phyloP scores from a whole-genome alignment of 2,329 filamentous ascomycete genomes.

The Penicillium expansum region DNA sequence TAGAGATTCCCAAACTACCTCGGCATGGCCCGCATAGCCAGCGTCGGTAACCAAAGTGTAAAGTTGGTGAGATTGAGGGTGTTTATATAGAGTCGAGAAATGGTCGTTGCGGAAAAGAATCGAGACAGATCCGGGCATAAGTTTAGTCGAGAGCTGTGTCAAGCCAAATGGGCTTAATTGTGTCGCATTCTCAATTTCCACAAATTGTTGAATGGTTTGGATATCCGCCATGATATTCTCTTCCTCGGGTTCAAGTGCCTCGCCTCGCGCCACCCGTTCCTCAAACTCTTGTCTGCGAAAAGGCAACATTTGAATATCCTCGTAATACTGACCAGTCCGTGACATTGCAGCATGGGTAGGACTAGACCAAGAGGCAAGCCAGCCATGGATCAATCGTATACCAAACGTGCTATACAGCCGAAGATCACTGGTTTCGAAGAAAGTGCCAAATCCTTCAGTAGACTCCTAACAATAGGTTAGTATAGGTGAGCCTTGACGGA shows the following conservation, averaged over 20 bases:
- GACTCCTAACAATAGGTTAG: slow-evolving; percentile 28
- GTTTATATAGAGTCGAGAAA: slow-evolving; percentile 89
- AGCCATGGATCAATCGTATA: slow-evolving; percentile 87
- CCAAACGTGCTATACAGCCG: slow-evolving; percentile 85
- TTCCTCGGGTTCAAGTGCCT: slow-evolving; percentile 65
- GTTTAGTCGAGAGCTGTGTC: slow-evolving; percentile 65
- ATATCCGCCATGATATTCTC: slow-evolving; percentile 81
- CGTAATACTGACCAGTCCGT: slow-evolving; percentile 77
- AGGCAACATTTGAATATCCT: slow-evolving; percentile 84
- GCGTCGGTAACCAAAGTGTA: slow-evolving; percentile 88
- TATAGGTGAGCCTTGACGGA: not conserved
- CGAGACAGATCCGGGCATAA: slow-evolving; percentile 74
- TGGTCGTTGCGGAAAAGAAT: slow-evolving; percentile 97
- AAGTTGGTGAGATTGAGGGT: slow-evolving; percentile 72
- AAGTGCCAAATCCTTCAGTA: slow-evolving; percentile 61
- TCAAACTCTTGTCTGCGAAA: slow-evolving; percentile 89
- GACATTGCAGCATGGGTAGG: slow-evolving; percentile 67
- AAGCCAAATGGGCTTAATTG: slow-evolving; percentile 83
- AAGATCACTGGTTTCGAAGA: slow-evolving; percentile 86
- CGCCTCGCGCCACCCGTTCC: slow-evolving; percentile 64
- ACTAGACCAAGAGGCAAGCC: slow-evolving; percentile 70
- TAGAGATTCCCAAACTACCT: slow-evolving; percentile 94
- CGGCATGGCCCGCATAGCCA: slow-evolving; percentile 81
- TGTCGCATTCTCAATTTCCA: slow-evolving; percentile 70
- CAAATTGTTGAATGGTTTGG: slow-evolving; percentile 75